Conservation (phyloP, 371 early-diverging fungal species). For the Cokeromyces recurvatus region DNA sequence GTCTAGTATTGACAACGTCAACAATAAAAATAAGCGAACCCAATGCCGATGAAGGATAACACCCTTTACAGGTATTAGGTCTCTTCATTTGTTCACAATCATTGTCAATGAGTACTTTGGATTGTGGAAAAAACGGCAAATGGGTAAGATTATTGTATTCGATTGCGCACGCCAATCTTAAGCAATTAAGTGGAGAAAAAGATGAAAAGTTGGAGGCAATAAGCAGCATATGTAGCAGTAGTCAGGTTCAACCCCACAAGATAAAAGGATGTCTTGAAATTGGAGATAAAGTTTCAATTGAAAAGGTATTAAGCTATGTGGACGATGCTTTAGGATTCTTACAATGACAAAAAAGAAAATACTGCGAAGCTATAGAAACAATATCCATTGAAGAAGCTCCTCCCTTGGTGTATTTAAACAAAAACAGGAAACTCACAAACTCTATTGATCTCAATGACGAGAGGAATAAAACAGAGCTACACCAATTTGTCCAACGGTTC, state of each 20-base stretch:
- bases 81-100: conserved; percentile 12
- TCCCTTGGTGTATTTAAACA: conserved; percentile 11
- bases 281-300: conserved; percentile 11
- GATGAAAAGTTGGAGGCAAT: conserved; percentile 16
- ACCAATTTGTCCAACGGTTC: conserved; percentile 15
- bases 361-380: conserved; percentile 17
- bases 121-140: conserved; percentile 11
- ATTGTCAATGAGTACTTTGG: conserved; percentile 6
- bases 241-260: conserved; percentile 12
- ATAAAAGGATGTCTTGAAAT: conserved; percentile 16
- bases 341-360: conserved; percentile 18
- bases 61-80: conserved; percentile 9
- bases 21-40: conserved; percentile 7
- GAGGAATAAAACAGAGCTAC: conserved; percentile 9
- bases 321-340: conserved; percentile 10
- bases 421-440: conserved; percentile 8
- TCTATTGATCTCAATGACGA: conserved; percentile 9
- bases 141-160: conserved; percentile 7
- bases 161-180: conserved; percentile 11
- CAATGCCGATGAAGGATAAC: conserved; percentile 1
- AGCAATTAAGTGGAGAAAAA: conserved; percentile 12
- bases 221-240: conserved; percentile 12
- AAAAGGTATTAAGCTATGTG: conserved; percentile 19
- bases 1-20: conserved; percentile 6
- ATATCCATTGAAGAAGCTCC: conserved; percentile 13